Evolutionary conservation across 1,284 basidiomycete genomes (phyloP).

Genomic region (Ustilago loliicola): DNA sequence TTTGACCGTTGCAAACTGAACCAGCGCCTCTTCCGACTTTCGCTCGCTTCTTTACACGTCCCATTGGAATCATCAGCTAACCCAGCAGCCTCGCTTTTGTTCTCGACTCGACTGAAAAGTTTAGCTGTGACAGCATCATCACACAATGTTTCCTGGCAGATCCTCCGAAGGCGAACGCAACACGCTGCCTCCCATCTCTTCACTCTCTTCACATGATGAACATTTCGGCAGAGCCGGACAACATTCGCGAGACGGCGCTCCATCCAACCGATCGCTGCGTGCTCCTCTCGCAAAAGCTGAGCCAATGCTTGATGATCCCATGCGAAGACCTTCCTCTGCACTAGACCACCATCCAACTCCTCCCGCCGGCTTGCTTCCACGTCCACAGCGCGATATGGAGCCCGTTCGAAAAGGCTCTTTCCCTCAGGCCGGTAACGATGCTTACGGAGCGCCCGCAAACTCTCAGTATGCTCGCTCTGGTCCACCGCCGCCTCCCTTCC

Average conservation of each 20-base stretch:
- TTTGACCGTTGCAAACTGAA: background rate
- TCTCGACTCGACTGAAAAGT: background rate
- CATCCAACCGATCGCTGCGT: constrained; percentile 8
- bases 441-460: constrained; percentile 10
- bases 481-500: constrained; percentile 23
- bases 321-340: constrained; percentile 20
- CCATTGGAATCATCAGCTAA: background rate
- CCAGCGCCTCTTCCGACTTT: background rate
- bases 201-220: constrained; percentile 16
- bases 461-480: constrained; percentile 14
- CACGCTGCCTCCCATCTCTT: constrained; percentile 40
- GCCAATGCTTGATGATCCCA: constrained; percentile 12
- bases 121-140: background rate
- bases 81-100: background rate
- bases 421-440: constrained; percentile 16
- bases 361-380: constrained; percentile 19
- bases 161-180: constrained; percentile 31
- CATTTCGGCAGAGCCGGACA: constrained; percentile 3
- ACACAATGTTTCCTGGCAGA: constrained; percentile 25
- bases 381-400: constrained; percentile 20
- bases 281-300: constrained; percentile 7
- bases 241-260: constrained; percentile 6
- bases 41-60: background rate
- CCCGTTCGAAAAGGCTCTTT: constrained; percentile 14
- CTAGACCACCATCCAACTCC: constrained; percentile 25